A percentile compares a stretch with the other conserved stretches of the same genome.
phyloP scores from a whole-genome alignment of 73 alveolate species.

The Blepharisma japonicum region DNA sequence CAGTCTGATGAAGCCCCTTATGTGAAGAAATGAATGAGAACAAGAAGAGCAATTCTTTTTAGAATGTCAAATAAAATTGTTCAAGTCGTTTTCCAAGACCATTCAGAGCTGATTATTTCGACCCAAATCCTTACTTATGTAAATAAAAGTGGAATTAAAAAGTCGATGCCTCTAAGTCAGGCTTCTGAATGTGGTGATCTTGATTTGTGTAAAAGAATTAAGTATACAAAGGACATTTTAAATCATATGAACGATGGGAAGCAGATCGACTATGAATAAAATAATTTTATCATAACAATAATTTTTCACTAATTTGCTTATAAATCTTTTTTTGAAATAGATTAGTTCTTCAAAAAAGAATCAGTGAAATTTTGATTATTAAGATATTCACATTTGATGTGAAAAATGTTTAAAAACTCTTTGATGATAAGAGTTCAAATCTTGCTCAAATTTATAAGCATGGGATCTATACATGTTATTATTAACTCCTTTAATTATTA shows the following conservation, averaged over 20 bases:
- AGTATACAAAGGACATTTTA: conserved; percentile 76
- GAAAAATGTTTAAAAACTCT: too few species aligned
- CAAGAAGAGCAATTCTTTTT: conserved; percentile 84
- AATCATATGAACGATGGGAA: conserved; percentile 59
- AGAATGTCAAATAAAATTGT: conserved; percentile 78
- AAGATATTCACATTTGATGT: too few species aligned
- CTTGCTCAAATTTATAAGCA: too few species aligned
- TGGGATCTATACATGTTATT: too few species aligned
- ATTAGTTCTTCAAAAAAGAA: too few species aligned
- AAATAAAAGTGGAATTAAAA: conserved; percentile 73
- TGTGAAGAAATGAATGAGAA: conserved; percentile 89
- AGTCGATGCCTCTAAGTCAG: conserved; percentile 60
- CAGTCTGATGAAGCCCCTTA: conserved; percentile 33
- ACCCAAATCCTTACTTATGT: conserved; percentile 71
- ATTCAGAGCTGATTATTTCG: conserved; percentile 77
- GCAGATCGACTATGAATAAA: conserved; percentile 29
- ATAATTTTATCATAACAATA: too few species aligned
- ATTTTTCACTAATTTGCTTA: too few species aligned
- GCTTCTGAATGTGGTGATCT: conserved; percentile 66
- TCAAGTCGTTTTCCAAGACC: conserved; percentile 79
- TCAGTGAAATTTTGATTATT: too few species aligned
- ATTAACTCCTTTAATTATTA: too few species aligned
- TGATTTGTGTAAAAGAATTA: conserved; percentile 82
- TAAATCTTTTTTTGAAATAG: too few species aligned
- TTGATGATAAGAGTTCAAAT: too few species aligned